These are phyloP conservation scores for Dioscorea zingiberensis DNA, from an alignment of 106 monocot genomes.

Conservation along the genomic window DNA sequence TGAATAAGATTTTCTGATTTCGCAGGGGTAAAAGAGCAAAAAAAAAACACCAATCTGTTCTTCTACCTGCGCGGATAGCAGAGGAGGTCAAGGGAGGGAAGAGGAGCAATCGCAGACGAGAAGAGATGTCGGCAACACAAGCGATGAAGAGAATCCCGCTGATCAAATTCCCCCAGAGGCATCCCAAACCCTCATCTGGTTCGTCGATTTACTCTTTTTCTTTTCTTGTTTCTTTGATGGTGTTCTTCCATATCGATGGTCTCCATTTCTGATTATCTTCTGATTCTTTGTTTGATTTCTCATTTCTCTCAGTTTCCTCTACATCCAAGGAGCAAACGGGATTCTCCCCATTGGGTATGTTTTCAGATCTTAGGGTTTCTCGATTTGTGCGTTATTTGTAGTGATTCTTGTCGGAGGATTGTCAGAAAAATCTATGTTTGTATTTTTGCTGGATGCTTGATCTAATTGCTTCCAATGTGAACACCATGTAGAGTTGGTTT, in stretches of 20 bases:
- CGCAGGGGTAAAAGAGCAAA: too few species aligned
- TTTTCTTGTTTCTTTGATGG: neutral
- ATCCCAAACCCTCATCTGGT: conserved; percentile 8
- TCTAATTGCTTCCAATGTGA: too few species aligned
- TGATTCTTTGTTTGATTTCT: neutral
- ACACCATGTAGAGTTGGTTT: too few species aligned
- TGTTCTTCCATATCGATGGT: neutral
- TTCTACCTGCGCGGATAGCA: too few species aligned
- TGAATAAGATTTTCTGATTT: too few species aligned
- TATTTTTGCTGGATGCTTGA: too few species aligned
- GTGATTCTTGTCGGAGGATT: too few species aligned
- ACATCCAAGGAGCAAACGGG: neutral
- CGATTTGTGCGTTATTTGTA: too few species aligned
- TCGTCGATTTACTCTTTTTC: neutral
- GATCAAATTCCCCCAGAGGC: conserved; percentile 18
- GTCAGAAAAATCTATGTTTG: too few species aligned
- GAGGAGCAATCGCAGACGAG: conserved; percentile 12
- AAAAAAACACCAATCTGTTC: too few species aligned
- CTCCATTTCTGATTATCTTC: neutral
- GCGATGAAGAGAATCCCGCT: conserved; percentile 12
- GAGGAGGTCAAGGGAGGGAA: conserved; percentile 12
- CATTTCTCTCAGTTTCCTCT: neutral
- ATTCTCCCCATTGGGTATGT: conserved; percentile 2
- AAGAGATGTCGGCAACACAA: neutral
- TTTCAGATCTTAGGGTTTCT: neutral